phyloP scores from a whole-genome alignment of 257 asterid species.

The Nicotiana paniculata region DNA sequence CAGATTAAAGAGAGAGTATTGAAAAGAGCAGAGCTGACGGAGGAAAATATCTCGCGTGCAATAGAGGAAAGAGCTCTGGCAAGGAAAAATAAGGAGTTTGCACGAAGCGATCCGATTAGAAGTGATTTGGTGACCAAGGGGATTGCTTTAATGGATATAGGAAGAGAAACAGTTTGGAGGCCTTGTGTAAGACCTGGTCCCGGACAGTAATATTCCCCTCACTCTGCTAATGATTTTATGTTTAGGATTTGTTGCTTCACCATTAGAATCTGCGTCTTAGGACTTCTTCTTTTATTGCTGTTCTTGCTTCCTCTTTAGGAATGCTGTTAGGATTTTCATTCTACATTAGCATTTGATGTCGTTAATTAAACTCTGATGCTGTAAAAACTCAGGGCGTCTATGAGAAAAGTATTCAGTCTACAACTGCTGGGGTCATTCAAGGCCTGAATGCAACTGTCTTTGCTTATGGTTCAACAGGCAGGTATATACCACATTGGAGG shows the following conservation, averaged over 20 bases:
- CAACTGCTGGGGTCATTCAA: slow-evolving; percentile 81
- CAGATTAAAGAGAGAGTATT: slow-evolving; percentile 75
- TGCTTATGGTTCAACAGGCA: slow-evolving; percentile 98
- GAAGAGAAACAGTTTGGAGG: slow-evolving; percentile 70
- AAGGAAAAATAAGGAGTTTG: slow-evolving; percentile 44
- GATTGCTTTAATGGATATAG: slow-evolving; percentile 64
- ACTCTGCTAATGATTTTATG: too few species aligned
- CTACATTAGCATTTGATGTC: neutral
- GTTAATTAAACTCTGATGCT: slow-evolving; percentile 10
- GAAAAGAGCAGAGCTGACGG: slow-evolving; percentile 51
- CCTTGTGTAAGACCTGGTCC: slow-evolving; percentile 41
- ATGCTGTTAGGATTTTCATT: too few species aligned
- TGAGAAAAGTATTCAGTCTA: slow-evolving; percentile 51
- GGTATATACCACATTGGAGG: slow-evolving; percentile 35
- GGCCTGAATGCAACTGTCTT: slow-evolving; percentile 96
- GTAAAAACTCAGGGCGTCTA: slow-evolving; percentile 63
- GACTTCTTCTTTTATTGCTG: too few species aligned
- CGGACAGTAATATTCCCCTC: neutral
- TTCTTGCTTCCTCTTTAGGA: too few species aligned
- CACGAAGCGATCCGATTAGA: slow-evolving; percentile 53
- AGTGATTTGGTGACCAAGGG: slow-evolving; percentile 51
- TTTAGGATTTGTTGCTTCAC: too few species aligned
- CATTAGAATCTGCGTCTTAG: too few species aligned
- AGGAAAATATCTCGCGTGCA: slow-evolving; percentile 33
- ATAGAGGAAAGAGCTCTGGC: slow-evolving; percentile 49